Evolutionary conservation across 495 filamentous ascomycete species (phyloP), one percentile per base, ranked within the genome.

Genomic region (Penicillium maclennaniae): DNA sequence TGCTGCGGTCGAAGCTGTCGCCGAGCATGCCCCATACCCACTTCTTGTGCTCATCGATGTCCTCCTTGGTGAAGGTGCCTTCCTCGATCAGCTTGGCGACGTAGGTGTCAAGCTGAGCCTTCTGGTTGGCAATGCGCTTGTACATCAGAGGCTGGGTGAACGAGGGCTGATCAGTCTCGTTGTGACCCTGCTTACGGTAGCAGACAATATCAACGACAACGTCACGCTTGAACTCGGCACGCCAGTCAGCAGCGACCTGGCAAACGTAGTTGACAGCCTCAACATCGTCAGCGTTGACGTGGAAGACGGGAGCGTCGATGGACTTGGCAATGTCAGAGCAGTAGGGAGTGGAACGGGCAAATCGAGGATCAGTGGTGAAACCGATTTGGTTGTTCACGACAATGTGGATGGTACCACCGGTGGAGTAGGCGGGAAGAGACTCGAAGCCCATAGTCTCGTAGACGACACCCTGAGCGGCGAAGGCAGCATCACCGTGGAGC

Each of bases 111-210:
- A 98, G 83, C 68, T 91, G 85, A 21, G 83, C 79, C 54, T 84
- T 79, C 67, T 96, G 88, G 36, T 83, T 77, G 49, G 83, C 81
- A 66, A 98, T 97, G 59, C 88, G 89, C 82, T 96, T 95, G 81
- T 98, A 98, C 93, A 98, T 98, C 54, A 95, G 74, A 36, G 93
- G 93, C 73, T 98, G 93, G n/a, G 93, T 98, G 81, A 98, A 98
- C 28, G 92, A 95, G 16, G 93, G 93, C 77, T 98, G 93, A 65
- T 98, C 93, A 14, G 93, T 98, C 79, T 98, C 93, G 76, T 98
- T 98, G 84, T 98, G 93, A 47, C 93, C 93, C 72, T 96, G 85
- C 76, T 97, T 98, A 60, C 93, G 87, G 80, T 98, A 98, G 83
- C 93, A 98, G 63, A 97, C 89, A 54, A 98, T 85, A 73, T 98